Evolutionary conservation across 2,329 filamentous ascomycete genomes (phyloP).

Genomic region (Ceratocystis papillata): DNA sequence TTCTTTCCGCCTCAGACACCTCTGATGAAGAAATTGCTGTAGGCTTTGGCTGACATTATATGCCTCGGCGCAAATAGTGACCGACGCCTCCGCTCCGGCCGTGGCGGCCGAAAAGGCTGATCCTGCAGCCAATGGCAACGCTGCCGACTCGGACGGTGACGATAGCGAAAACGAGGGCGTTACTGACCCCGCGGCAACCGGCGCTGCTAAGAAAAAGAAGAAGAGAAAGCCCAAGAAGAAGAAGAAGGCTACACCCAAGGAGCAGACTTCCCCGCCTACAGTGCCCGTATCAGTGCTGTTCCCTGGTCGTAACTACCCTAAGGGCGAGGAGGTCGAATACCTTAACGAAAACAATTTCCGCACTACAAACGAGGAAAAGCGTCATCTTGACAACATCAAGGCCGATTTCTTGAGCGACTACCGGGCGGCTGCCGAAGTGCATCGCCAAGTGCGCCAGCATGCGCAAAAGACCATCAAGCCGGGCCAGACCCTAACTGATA

Average conservation of each 20-base stretch:
- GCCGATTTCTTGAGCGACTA: constrained; percentile 65
- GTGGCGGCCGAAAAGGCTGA: constrained; percentile 29
- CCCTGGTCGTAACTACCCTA: constrained; percentile 59
- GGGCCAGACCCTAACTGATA: constrained; percentile 61
- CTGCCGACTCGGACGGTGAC: constrained; percentile 38
- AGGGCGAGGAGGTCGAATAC: constrained; percentile 71
- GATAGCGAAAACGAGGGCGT: constrained; percentile 29
- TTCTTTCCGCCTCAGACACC: not conserved
- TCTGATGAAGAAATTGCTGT: constrained; percentile 19
- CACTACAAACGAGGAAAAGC: constrained; percentile 75
- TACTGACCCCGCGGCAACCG: constrained; percentile 11
- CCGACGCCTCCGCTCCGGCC: constrained; percentile 27
- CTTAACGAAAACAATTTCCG: constrained; percentile 64
- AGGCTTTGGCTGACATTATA: constrained; percentile 3
- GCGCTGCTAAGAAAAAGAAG: constrained; percentile 59
- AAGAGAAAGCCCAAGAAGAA: constrained; percentile 69
- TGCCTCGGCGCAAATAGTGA: constrained; percentile 27
- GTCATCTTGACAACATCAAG: constrained; percentile 67
- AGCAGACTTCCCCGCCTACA: constrained; percentile 66
- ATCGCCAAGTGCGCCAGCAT: constrained; percentile 68
- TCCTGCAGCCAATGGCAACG: constrained; percentile 33
- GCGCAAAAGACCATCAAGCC: constrained; percentile 66
- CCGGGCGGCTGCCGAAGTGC: constrained; percentile 62
- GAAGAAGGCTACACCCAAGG: constrained; percentile 54
- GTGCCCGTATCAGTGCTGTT: constrained; percentile 65